A percentile compares a stretch with the other conserved stretches of the same genome.
phyloP scores from a whole-genome alignment of 345 rosid species.

The Excoecaria agallocha region DNA sequence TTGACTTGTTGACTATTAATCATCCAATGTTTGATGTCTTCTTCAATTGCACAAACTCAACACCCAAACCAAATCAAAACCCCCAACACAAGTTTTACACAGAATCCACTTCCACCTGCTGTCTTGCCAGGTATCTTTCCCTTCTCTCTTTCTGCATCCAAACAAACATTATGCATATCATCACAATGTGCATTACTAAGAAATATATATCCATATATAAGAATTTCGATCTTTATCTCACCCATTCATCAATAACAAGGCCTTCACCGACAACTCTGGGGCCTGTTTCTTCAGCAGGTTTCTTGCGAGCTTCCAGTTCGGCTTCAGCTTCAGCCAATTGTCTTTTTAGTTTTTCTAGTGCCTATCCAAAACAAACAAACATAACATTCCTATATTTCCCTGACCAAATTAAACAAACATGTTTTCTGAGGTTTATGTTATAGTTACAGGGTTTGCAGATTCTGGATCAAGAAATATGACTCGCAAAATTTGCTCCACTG shows the following conservation, averaged over 20 bases:
- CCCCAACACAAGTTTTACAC: conserved; percentile 24
- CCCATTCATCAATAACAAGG: conserved; percentile 39
- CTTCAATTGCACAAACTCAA: conserved; percentile 12
- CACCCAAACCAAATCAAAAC: conserved; percentile 9
- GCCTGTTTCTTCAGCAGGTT: conserved; percentile 28
- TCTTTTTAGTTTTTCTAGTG: conserved; percentile 31
- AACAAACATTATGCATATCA: neutral
- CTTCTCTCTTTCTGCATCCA: conserved; percentile 31
- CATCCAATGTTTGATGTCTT: neutral
- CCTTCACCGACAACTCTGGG: conserved; percentile 30
- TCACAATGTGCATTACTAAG: neutral
- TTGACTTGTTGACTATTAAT: neutral
- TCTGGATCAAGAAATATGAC: conserved; percentile 83
- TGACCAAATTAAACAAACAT: neutral
- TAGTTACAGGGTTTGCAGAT: conserved; percentile 72
- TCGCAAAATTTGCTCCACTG: conserved; percentile 73
- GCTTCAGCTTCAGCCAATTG: conserved; percentile 35
- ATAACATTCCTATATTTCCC: neutral
- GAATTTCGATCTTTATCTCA: conserved; percentile 6
- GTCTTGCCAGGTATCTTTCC: conserved; percentile 33
- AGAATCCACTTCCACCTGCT: conserved; percentile 38
- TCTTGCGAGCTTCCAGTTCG: conserved; percentile 31
- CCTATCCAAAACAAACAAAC: conserved; percentile 12
- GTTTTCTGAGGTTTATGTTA: neutral
- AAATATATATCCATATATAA: neutral